These are phyloP conservation scores for Aphanomyces invadans DNA, from an alignment of 352 stramenopile species.

Conservation along the genomic window DNA sequence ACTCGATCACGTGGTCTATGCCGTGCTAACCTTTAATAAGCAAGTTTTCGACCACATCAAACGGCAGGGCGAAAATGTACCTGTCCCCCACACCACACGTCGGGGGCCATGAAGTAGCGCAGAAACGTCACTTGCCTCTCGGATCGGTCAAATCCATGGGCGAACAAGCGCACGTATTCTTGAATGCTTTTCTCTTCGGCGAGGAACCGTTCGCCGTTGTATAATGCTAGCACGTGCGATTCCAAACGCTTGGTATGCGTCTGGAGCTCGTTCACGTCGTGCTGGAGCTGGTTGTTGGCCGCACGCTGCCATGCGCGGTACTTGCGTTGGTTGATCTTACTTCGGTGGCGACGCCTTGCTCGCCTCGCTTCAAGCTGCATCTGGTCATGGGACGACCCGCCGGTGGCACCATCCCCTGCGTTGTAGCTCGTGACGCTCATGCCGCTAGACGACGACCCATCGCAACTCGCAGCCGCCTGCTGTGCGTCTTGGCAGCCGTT, in stretches of 20 bases:
- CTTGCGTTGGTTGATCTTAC: conserved; percentile 10
- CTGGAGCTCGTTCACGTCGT: neutral
- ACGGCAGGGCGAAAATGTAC: no score
- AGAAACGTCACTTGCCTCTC: neutral
- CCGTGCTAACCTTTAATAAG: no score
- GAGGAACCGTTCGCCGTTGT: neutral
- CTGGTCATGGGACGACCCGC: no score
- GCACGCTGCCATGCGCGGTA: neutral
- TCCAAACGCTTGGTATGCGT: neutral
- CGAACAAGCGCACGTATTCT: neutral
- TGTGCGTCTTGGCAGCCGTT: neutral
- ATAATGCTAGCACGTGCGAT: neutral
- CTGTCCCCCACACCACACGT: neutral
- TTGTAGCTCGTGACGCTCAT: neutral
- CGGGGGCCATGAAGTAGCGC: neutral
- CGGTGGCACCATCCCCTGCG: no score
- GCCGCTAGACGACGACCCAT: neutral
- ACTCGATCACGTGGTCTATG: neutral
- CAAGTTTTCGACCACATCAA: no score
- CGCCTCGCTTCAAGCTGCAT: neutral
- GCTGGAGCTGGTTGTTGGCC: neutral
- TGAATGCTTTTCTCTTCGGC: neutral
- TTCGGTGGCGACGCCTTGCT: neutral
- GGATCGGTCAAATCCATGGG: neutral
- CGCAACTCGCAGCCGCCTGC: no score